Percentiles rank a stretch among this genome's conserved stretches.
Evolutionary conservation across 805 yeast genomes (phyloP).

Genomic region (Tetrapisispora pingtungensis): DNA sequence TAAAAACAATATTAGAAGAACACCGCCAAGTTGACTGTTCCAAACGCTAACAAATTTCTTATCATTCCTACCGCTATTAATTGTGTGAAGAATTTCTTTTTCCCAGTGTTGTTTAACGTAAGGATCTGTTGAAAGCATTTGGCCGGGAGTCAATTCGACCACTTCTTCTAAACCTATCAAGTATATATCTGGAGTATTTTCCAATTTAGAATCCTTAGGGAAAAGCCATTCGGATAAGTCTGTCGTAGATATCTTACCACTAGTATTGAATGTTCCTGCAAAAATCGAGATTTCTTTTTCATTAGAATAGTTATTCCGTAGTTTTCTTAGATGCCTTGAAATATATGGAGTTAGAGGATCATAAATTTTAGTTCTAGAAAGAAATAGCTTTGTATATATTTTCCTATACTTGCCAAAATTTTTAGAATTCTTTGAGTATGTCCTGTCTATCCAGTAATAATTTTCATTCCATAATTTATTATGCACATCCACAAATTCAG

Average conservation of each 20-base stretch:
- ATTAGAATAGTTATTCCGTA: slow-evolving; percentile 46
- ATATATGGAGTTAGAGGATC: slow-evolving; percentile 87
- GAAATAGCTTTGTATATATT: slow-evolving; percentile 21
- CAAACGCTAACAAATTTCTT: slow-evolving; percentile 48
- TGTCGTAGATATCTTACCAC: slow-evolving; percentile 51
- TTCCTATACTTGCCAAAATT: slow-evolving; percentile 22
- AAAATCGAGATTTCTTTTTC: slow-evolving; percentile 53
- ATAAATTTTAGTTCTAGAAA: slow-evolving; percentile 49
- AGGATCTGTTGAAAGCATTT: slow-evolving; percentile 71
- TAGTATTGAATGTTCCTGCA: slow-evolving; percentile 80
- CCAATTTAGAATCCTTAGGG: slow-evolving; percentile 36
- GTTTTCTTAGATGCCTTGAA: slow-evolving; percentile 47
- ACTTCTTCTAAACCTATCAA: slow-evolving; percentile 86
- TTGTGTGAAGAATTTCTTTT: slow-evolving; percentile 38
- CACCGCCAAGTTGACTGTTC: slow-evolving; percentile 80
- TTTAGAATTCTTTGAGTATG: slow-evolving; percentile 42
- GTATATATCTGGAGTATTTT: slow-evolving; percentile 52
- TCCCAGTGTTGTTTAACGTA: slow-evolving; percentile 57
- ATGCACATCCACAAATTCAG: slow-evolving; percentile 54
- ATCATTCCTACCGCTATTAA: slow-evolving; percentile 33
- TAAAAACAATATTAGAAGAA: slow-evolving; percentile 59
- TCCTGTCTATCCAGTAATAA: slow-evolving; percentile 73
- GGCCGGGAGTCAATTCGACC: slow-evolving; percentile 72
- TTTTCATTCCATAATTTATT: slow-evolving; percentile 88
- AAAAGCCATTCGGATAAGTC: slow-evolving; percentile 72